Conservation (phyloP, 495 filamentous ascomycete genomes). For the Gamarada debralockiae region DNA sequence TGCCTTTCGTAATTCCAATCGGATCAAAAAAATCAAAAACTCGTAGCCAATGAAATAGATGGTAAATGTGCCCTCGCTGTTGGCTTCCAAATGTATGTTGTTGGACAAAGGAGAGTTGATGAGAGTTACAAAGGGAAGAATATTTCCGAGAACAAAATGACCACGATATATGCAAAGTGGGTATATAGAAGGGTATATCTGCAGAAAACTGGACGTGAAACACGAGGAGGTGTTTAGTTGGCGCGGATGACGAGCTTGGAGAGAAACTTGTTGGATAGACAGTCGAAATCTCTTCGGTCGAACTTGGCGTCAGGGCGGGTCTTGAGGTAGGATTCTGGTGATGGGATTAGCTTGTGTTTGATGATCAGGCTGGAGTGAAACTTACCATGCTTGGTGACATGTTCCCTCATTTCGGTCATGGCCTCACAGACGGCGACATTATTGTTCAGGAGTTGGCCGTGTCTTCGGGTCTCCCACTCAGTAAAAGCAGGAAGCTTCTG, state of each 20-base stretch:
- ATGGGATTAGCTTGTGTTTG: slow-evolving; percentile 1
- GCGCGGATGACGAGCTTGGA: slow-evolving; percentile 92
- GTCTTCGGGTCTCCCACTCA: slow-evolving; percentile 87
- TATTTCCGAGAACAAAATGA: no score
- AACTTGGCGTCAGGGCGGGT: slow-evolving; percentile 63
- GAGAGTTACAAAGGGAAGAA: slow-evolving; percentile 17
- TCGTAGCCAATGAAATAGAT: slow-evolving; percentile 7
- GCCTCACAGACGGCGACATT: slow-evolving; percentile 88
- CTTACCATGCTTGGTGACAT: slow-evolving; percentile 88
- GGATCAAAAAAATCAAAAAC: no score
- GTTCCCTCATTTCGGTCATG: slow-evolving; percentile 86
- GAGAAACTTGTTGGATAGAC: slow-evolving; percentile 89
- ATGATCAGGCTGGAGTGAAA: slow-evolving; percentile 9
- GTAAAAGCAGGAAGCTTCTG: slow-evolving; percentile 86
- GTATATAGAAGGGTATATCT: slow-evolving; percentile 26
- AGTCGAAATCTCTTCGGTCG: slow-evolving; percentile 87
- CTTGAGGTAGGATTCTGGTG: slow-evolving; percentile 50
- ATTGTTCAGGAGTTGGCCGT: slow-evolving; percentile 80
- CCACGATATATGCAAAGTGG: slow-evolving; percentile 23
- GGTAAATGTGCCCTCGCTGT: slow-evolving; percentile 16
- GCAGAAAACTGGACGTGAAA: slow-evolving; percentile 1
- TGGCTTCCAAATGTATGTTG: slow-evolving; percentile 10
- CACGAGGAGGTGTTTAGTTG: slow-evolving; percentile 47
- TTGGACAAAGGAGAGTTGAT: slow-evolving; percentile 15
- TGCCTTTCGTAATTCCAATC: slow-evolving; percentile 12